phyloP scores from a whole-genome alignment of 1,139 yeast species.

The Nadsonia starkeyi-henricii region DNA sequence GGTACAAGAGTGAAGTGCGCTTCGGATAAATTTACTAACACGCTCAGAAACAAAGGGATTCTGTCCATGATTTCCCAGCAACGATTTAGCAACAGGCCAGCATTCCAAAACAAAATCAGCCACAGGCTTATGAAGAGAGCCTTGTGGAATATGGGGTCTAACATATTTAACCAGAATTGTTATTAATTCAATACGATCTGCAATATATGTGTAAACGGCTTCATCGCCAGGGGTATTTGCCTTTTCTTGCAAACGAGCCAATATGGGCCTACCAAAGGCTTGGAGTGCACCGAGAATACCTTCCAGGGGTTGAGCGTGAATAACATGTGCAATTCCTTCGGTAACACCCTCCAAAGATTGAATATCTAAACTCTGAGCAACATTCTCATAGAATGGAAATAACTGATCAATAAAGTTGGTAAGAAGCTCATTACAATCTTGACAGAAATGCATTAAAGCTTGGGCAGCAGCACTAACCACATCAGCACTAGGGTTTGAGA shows the following conservation, averaged over 20 bases:
- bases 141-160: constrained; percentile 6
- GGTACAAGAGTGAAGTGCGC: constrained; percentile 53
- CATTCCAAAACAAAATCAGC: constrained; percentile 43
- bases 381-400: constrained; percentile 57
- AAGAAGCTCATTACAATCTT: constrained; percentile 65
- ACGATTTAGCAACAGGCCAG: constrained; percentile 42
- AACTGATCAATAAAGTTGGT: constrained; percentile 64
- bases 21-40: constrained; percentile 51
- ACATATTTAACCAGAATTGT: constrained; percentile 58
- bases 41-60: constrained; percentile 58
- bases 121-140: constrained; percentile 33
- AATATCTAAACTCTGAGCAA: constrained; percentile 42
- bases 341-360: constrained; percentile 68
- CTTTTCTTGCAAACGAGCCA: constrained; percentile 30
- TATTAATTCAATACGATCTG: constrained; percentile 64
- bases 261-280: constrained; percentile 57
- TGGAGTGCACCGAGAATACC: constrained; percentile 33
- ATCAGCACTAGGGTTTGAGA: constrained; percentile 29
- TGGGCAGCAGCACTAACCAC: constrained; percentile 80
- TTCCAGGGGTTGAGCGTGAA: constrained; percentile 40
- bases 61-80: constrained; percentile 41
- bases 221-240: constrained; percentile 23
- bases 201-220: constrained; percentile 34
- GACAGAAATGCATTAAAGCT: constrained; percentile 88
- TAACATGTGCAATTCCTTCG: constrained; percentile 81